These are phyloP conservation scores for Tricholoma sp. DNA, from an alignment of 768 basidiomycete genomes.

Conservation along the genomic window DNA sequence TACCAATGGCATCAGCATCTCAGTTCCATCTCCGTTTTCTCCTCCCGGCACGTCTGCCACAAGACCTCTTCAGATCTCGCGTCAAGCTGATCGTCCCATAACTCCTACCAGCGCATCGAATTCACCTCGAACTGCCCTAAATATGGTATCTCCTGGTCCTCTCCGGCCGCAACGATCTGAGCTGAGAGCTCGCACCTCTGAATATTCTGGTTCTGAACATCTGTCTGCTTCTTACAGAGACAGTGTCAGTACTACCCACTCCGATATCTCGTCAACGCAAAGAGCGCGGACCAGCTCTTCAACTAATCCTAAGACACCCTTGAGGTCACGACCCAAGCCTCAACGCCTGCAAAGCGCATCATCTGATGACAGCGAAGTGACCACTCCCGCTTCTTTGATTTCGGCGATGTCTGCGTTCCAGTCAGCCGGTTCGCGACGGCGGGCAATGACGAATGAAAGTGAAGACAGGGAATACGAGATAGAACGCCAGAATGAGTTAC, in stretches of 20 bases:
- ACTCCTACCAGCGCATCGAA: constrained; percentile 43
- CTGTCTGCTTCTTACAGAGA: constrained; percentile 36
- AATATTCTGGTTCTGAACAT: constrained; percentile 47
- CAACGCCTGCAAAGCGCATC: constrained; percentile 27
- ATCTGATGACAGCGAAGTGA: constrained; percentile 27
- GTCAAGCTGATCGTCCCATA: constrained; percentile 48
- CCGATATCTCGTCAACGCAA: constrained; percentile 17
- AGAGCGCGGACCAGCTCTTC: constrained; percentile 6
- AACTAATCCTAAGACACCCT: constrained; percentile 9
- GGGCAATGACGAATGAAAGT: constrained; percentile 46
- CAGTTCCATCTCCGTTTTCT: constrained; percentile 31
- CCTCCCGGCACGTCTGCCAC: constrained; percentile 31
- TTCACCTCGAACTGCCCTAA: constrained; percentile 33
- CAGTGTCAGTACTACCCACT: constrained; percentile 44
- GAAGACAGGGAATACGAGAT: constrained; percentile 52
- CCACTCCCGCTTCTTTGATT: constrained; percentile 44
- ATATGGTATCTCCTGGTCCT: constrained; percentile 43
- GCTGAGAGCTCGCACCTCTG: constrained; percentile 49
- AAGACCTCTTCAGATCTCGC: constrained; percentile 58
- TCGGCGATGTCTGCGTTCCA: constrained; percentile 69
- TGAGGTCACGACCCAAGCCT: constrained; percentile 20
- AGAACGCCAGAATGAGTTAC: constrained; percentile 56
- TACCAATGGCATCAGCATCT: constrained; percentile 31
- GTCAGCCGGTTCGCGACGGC: constrained; percentile 54
- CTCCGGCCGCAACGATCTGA: constrained; percentile 67